Conservation (phyloP, 805 yeast species). For the Dipodascopsis uninucleata region DNA sequence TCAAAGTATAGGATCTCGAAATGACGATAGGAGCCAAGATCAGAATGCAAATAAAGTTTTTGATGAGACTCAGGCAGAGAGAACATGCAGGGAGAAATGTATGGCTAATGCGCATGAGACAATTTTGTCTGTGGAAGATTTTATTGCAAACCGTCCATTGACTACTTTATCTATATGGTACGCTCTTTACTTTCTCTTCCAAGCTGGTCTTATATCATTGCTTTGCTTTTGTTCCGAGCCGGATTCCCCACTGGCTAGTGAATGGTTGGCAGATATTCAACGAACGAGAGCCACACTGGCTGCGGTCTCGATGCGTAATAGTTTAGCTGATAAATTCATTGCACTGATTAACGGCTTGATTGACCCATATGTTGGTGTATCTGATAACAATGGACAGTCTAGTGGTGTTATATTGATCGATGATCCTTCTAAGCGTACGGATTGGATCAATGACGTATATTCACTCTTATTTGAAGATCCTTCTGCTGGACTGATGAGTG, state of each 20-base stretch:
- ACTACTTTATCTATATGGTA: slow-evolving; percentile 59
- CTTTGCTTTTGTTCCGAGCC: slow-evolving; percentile 53
- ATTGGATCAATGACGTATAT: slow-evolving; percentile 27
- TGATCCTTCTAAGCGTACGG: slow-evolving; percentile 25
- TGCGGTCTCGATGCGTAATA: slow-evolving; percentile 42
- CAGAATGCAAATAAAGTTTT: too few species aligned
- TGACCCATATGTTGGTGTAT: slow-evolving; percentile 19
- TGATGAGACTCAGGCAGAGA: slow-evolving; percentile 39
- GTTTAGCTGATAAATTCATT: slow-evolving; percentile 46
- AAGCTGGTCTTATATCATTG: slow-evolving; percentile 58
- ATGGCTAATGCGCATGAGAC: slow-evolving; percentile 51
- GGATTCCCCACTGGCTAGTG: slow-evolving; percentile 42
- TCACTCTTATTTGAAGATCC: slow-evolving; percentile 25
- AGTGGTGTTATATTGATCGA: slow-evolving; percentile 7
- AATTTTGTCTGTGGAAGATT: slow-evolving; percentile 44
- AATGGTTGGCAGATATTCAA: slow-evolving; percentile 46
- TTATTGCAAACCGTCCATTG: slow-evolving; percentile 32
- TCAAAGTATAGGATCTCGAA: neutral
- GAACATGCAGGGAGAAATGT: slow-evolving; percentile 50
- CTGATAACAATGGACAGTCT: too few species aligned
- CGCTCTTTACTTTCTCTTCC: slow-evolving; percentile 59
- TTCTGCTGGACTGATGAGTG: slow-evolving; percentile 17
- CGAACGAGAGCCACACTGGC: slow-evolving; percentile 42
- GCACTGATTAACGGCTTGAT: slow-evolving; percentile 45
- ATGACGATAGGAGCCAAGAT: too few species aligned